Evolutionary conservation across 768 basidiomycete genomes (phyloP), one percentile per base, ranked within the genome.

Genomic region (Sistotremastrum niveocremeum): DNA sequence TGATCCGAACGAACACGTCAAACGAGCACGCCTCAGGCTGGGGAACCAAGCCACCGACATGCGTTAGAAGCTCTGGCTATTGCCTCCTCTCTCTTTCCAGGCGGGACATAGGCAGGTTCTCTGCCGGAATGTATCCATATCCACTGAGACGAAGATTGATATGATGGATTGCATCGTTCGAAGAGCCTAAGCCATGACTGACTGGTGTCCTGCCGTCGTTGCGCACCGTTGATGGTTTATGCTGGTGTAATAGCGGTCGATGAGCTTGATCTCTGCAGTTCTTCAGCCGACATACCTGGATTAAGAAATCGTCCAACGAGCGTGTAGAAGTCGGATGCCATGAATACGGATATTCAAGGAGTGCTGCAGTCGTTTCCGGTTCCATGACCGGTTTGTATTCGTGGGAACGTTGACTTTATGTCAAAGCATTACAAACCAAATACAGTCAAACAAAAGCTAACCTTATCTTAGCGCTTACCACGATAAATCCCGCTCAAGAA

Each of bases 151-250:
- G 34, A n/a, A n/a, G n/a, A n/a, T n/a, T n/a, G n/a, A n/a, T n/a
- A n/a, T n/a, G n/a, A n/a, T n/a, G n/a, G n/a, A n/a, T n/a, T n/a
- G n/a, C n/a, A n/a, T n/a, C 29, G 6, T 20, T 35, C 36, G 30
- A 28, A 28, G 7, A 8, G 39, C 35, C 11, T n/a, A 34, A 20
- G 1, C 36, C 28, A 8, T 9, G 46, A 50, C 75, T 57, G 47
- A 84, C 83, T 38, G 81, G 81, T 59, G 83, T 84, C 0, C 68
- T 79, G 4, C 82, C 83, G 48, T 84, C 79, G 55, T 85, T 74
- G 52, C 81, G 75, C 7, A 84, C 77, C 81, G 84, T 79, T 11
- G 81, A 84, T 1, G 84, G 83, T 44, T 69, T 79, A 51, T 75
- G 82, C 81, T 84, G 50, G n/a, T n/a, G n/a, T n/a, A n/a, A n/a